phyloP scores from a whole-genome alignment of 106 monocot genomes.

The Dendrobium nobile region DNA sequence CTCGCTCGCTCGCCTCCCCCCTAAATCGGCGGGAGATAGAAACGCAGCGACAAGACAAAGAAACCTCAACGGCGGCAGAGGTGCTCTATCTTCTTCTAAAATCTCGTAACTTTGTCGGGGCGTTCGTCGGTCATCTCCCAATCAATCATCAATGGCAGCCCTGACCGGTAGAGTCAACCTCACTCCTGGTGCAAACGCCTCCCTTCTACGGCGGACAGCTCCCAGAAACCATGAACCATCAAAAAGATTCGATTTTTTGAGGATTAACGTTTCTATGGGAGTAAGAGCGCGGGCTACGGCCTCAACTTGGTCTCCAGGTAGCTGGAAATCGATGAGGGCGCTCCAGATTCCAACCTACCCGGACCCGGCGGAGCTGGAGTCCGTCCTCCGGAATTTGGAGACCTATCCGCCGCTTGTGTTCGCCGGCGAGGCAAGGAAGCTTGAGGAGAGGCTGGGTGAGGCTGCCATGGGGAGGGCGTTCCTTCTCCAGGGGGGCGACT shows the following conservation, averaged over 20 bases:
- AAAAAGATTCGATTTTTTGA: background rate
- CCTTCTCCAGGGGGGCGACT: conserved; percentile 73
- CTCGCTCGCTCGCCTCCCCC: no score
- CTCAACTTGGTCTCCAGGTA: conserved; percentile 5
- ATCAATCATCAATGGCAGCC: no score
- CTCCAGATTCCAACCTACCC: background rate
- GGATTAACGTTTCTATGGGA: background rate
- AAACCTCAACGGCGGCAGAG: no score
- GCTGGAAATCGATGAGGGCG: conserved; percentile 13
- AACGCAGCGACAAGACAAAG: no score
- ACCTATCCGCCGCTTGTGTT: conserved; percentile 60
- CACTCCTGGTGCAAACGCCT: no score
- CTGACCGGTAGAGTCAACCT: no score
- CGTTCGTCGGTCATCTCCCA: no score
- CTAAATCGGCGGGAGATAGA: no score
- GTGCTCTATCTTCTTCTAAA: no score
- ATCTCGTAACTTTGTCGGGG: no score
- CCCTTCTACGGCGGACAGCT: no score
- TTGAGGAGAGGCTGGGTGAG: conserved; percentile 64
- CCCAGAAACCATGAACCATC: background rate
- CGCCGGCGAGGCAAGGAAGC: conserved; percentile 66
- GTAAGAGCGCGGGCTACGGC: background rate
- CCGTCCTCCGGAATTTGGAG: background rate
- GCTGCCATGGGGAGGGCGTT: conserved; percentile 65
- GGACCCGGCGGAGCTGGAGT: no score